Conservation (phyloP, 2,329 filamentous ascomycete genomes). For the Sphaerulina vaccinii region DNA sequence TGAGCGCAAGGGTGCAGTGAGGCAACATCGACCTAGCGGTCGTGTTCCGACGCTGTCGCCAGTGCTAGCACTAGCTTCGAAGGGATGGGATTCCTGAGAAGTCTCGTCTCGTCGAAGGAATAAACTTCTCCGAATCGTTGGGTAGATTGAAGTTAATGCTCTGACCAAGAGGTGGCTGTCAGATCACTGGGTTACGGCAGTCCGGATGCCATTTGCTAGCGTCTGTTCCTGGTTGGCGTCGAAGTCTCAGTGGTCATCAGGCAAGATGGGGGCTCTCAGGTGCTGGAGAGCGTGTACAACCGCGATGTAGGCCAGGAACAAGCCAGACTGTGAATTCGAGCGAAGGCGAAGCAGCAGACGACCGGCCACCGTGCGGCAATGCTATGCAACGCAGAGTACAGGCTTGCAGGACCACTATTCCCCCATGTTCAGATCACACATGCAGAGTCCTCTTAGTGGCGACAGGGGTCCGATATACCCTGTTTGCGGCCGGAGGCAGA, state of each 20-base stretch:
- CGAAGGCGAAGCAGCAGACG: too few relatives aligned
- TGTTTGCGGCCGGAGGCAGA: too few relatives aligned
- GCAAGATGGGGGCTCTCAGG: too few relatives aligned
- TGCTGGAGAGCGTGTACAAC: neutral
- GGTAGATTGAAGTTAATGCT: neutral
- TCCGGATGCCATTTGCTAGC: constrained; percentile 6
- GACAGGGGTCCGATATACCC: too few relatives aligned
- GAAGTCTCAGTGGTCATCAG: neutral
- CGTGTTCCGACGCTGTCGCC: constrained; percentile 4
- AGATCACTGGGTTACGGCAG: neutral
- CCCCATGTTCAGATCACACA: too few relatives aligned
- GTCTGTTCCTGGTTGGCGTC: constrained; percentile 2
- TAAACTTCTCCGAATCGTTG: neutral
- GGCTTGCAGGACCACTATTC: too few relatives aligned
- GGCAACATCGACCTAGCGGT: constrained; percentile 15
- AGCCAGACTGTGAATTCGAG: too few relatives aligned
- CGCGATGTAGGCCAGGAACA: neutral
- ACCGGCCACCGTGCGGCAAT: too few relatives aligned
- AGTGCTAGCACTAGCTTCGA: constrained; percentile 6
- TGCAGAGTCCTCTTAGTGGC: too few relatives aligned
- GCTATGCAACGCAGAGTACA: too few relatives aligned
- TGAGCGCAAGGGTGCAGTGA: constrained; percentile 12
- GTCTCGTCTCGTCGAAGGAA: neutral
- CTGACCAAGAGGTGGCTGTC: neutral
- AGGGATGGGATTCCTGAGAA: neutral